Percentiles rank a stretch among this genome's conserved stretches.
Evolutionary conservation across 2,329 filamentous ascomycete species (phyloP).

Genomic region (Talaromyces piceae): DNA sequence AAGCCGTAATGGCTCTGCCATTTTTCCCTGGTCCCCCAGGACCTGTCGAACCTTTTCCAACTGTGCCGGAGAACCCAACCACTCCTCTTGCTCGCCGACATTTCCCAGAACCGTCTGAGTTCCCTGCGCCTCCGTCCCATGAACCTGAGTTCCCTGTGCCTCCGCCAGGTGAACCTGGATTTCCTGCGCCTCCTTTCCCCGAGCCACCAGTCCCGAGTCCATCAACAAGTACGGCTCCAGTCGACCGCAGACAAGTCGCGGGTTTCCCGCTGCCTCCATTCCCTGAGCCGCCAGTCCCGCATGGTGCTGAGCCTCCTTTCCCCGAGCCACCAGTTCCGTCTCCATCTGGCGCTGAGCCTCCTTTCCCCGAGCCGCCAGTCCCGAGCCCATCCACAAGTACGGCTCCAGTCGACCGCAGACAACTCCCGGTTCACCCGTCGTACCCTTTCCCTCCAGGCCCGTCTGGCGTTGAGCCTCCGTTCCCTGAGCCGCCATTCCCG

Average conservation of each 20-base stretch:
- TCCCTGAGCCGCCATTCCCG: background rate
- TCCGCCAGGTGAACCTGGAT: background rate
- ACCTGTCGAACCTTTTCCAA: background rate
- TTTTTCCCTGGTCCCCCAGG: background rate
- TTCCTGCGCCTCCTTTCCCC: background rate
- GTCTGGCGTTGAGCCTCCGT: background rate
- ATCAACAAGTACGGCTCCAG: too few relatives aligned
- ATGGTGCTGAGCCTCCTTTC: background rate
- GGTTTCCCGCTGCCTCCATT: conserved; percentile 1
- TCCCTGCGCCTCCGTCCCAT: background rate
- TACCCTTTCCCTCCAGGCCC: background rate
- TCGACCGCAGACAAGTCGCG: background rate
- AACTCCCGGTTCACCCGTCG: background rate
- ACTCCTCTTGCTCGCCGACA: background rate
- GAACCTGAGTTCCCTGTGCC: conserved; percentile 3
- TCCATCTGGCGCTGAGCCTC: background rate
- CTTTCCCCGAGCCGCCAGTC: background rate
- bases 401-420: background rate
- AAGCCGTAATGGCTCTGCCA: conserved; percentile 6
- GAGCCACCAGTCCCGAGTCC: background rate
- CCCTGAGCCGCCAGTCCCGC: background rate
- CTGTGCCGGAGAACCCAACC: background rate
- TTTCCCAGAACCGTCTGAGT: background rate
- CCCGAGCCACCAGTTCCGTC: background rate
- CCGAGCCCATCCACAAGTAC: too few relatives aligned